A percentile compares a stretch with the other conserved stretches of the same genome.
Evolutionary conservation across 441 rosid genomes (phyloP).

Genomic region (Melastoma candidum): DNA sequence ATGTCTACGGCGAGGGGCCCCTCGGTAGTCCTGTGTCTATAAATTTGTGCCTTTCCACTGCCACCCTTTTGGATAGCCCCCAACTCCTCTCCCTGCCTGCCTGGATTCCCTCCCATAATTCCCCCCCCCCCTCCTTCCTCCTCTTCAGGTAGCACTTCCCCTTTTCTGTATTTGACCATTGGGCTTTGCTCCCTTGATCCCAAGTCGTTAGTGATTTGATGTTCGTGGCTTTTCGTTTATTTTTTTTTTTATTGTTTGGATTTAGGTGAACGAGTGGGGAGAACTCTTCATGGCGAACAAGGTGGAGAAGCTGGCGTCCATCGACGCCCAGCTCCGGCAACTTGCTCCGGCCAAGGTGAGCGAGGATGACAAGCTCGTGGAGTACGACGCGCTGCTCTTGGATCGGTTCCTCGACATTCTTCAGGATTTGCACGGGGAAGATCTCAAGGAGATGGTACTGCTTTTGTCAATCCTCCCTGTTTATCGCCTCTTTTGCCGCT

Average conservation of each 20-base stretch:
- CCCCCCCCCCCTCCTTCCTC: not conserved
- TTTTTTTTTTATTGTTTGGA: slow-evolving; percentile 1
- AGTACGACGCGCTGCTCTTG: slow-evolving; percentile 86
- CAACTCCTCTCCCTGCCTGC: too few relatives aligned
- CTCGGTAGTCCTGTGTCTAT: too few relatives aligned
- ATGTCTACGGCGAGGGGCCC: too few relatives aligned
- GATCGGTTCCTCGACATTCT: slow-evolving; percentile 93
- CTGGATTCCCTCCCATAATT: slow-evolving; percentile 3
- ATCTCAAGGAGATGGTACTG: slow-evolving; percentile 72
- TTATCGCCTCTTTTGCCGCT: too few relatives aligned
- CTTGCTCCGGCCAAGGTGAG: slow-evolving; percentile 77
- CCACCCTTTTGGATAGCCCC: too few relatives aligned
- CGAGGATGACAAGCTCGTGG: slow-evolving; percentile 92
- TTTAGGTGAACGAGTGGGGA: not conserved
- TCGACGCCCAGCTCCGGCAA: slow-evolving; percentile 84
- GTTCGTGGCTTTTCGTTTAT: not conserved
- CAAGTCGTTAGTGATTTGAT: too few relatives aligned
- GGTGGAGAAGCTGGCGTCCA: slow-evolving; percentile 85
- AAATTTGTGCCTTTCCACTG: too few relatives aligned
- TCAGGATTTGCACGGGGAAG: slow-evolving; percentile 91
- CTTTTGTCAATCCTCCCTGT: not conserved
- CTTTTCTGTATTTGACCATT: too few relatives aligned
- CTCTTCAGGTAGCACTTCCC: not conserved
- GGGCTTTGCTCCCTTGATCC: slow-evolving; percentile 5
- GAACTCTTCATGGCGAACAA: slow-evolving; percentile 40